These are phyloP conservation scores for Leishmania major DNA, from an alignment of 208 protist species.

Conservation along the genomic window DNA sequence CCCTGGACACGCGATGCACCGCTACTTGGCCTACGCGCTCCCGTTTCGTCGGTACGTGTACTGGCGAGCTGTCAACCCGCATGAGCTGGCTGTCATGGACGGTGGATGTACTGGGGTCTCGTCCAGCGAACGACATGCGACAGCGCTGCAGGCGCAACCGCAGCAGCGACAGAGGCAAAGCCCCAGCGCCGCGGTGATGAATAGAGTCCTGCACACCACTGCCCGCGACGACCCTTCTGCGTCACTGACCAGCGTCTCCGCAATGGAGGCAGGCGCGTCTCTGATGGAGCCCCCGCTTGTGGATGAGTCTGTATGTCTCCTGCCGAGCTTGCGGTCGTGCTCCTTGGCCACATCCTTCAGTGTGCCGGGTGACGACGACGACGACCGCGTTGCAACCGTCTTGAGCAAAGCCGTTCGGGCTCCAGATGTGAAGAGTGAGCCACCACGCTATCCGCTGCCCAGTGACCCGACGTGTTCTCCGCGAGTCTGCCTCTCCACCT, in stretches of 20 bases:
- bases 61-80: constrained; percentile 17
- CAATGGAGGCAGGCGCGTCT: background rate
- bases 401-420: background rate
- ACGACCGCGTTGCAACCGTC: background rate
- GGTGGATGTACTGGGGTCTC: background rate
- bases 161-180: background rate
- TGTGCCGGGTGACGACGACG: background rate
- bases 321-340: constrained; percentile 5
- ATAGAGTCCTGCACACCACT: background rate
- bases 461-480: background rate
- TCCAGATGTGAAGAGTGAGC: background rate
- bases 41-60: constrained; percentile 73
- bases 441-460: background rate
- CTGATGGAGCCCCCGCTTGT: background rate
- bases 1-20: constrained; percentile 48
- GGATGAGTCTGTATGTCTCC: background rate
- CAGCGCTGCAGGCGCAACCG: background rate
- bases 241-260: background rate
- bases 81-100: background rate
- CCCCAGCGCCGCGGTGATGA: background rate
- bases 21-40: constrained; percentile 69
- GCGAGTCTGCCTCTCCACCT: background rate
- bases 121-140: background rate
- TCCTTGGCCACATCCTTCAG: constrained; percentile 11
- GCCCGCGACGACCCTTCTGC: background rate